Conservation (phyloP, 192 early-diverging fungal species). For the Coemansia sp. region DNA sequence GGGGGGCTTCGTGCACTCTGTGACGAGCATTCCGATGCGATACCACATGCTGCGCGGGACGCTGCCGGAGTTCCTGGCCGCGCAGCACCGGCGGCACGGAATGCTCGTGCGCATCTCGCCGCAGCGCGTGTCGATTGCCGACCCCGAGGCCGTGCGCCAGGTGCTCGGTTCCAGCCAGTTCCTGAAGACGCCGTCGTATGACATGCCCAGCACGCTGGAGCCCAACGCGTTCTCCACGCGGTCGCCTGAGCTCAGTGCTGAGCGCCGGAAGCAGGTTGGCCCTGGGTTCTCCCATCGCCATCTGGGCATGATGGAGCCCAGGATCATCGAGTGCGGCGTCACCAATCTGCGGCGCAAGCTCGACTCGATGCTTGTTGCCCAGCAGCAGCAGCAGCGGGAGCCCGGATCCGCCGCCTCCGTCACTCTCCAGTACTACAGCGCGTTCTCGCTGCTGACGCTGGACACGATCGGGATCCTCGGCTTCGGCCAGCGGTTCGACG, state of each 20-base stretch:
- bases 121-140: slow-evolving; percentile 41
- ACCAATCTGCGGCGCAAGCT: slow-evolving; percentile 14
- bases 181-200: slow-evolving; percentile 35
- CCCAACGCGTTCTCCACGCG: slow-evolving; percentile 46
- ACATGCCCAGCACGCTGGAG: slow-evolving; percentile 23
- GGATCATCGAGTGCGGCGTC: slow-evolving; percentile 22
- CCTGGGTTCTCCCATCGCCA: slow-evolving; percentile 44
- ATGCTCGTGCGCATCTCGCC: slow-evolving; percentile 42
- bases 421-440: slow-evolving; percentile 25
- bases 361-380: neutral
- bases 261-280: slow-evolving; percentile 39
- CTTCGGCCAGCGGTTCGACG: slow-evolving; percentile 32
- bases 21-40: slow-evolving; percentile 45
- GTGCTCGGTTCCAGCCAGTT: slow-evolving; percentile 35
- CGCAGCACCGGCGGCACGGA: slow-evolving; percentile 29
- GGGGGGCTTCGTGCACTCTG: slow-evolving; percentile 24
- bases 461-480: slow-evolving; percentile 44
- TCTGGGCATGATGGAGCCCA: slow-evolving; percentile 27
- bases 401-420: neutral
- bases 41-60: slow-evolving; percentile 49
- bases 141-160: slow-evolving; percentile 22
- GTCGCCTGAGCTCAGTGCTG: slow-evolving; percentile 25
- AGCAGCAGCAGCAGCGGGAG: neutral
- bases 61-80: slow-evolving; percentile 25
- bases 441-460: slow-evolving; percentile 37